Base-by-base conservation (phyloP, 371 early-diverging fungal genomes). In the Nosema muscidifuracis region DNA sequence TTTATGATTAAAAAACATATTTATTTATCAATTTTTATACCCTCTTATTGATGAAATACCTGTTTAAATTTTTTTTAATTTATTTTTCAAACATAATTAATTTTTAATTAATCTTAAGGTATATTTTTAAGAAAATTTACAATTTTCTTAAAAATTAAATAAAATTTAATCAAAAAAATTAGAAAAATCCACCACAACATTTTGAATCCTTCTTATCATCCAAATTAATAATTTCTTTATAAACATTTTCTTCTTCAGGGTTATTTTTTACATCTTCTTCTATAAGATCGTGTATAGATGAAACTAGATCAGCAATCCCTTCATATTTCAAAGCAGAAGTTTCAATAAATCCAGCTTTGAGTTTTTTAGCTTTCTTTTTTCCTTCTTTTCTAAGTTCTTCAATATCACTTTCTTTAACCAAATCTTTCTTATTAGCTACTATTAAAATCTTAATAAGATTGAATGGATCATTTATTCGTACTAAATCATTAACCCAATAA, bases 341-440 rank as follows among this genome's bases (percentile, higher is more conserved):
- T 47, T 71, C 75, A 18, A 80, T 67, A 74, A 77, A 84, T 38
- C 60, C 31, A 0, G 74, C 82, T 26, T 70, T 61, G 44, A 71
- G 58, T 40, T 76, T 58, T 50, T 73, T 65, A 4, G 82, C 82
- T 65, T 78, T 79, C 34, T 50, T 62, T 33, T 15, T 26, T 33
- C 65, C 74, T 36, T 47, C 20, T 58, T 69, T 56, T 42, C 38
- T 51, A 33, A 63, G 61, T 65, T 56, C 40, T 16, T 24, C 34
- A 22, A 51, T n/a, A 18, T 50, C 36, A 13, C 20, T 44, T 26
- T 91, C 91, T 57, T 93, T 91, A 65, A 84, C 87, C 74, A 98
- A 81, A 82, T 98, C 99, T 2, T 90, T 91, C 86, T 98, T 98
- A 86, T 98, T 98, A n/a, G 97, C 99, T 6, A 97, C 94, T 18